A percentile compares a stretch with the other conserved stretches of the same genome.
These are phyloP conservation scores for Adiantum capillusveneris DNA, from an alignment of 75 land plant genomes.

Conservation along the genomic window DNA sequence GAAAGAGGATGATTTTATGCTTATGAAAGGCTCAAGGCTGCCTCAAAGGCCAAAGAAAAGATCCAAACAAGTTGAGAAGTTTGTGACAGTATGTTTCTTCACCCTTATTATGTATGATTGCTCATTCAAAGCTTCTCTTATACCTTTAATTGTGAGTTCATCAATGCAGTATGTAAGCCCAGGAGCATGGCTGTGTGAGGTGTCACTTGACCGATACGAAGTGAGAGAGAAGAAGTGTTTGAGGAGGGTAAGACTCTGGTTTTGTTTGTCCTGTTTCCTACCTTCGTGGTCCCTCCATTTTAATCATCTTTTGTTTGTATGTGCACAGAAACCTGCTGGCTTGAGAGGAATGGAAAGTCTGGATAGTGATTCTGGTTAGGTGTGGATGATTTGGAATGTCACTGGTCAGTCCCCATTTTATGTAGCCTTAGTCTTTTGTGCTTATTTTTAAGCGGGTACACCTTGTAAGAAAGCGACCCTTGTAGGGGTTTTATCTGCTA, in stretches of 20 bases:
- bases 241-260: slow-evolving; percentile 51
- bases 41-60: slow-evolving; percentile 61
- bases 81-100: slow-evolving; percentile 13
- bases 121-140: too few relatives aligned
- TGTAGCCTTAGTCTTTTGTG: too few relatives aligned
- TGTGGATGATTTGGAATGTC: too few relatives aligned
- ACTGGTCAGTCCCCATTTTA: too few relatives aligned
- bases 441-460: too few relatives aligned
- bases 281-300: not conserved
- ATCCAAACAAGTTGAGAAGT: slow-evolving; percentile 22
- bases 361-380: slow-evolving; percentile 77
- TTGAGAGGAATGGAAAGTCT: slow-evolving; percentile 82
- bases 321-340: slow-evolving; percentile 77
- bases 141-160: too few relatives aligned
- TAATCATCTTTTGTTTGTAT: not conserved
- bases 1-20: slow-evolving; percentile 71
- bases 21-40: slow-evolving; percentile 59
- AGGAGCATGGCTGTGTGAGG: slow-evolving; percentile 79
- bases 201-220: slow-evolving; percentile 79
- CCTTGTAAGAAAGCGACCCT: too few relatives aligned
- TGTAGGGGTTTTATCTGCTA: too few relatives aligned
- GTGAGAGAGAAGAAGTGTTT: slow-evolving; percentile 81
- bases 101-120: not conserved
- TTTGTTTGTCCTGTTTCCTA: too few relatives aligned
- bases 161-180: slow-evolving; percentile 64